Conservation (phyloP, 1,284 basidiomycete genomes). For the Pascua guehoae region DNA sequence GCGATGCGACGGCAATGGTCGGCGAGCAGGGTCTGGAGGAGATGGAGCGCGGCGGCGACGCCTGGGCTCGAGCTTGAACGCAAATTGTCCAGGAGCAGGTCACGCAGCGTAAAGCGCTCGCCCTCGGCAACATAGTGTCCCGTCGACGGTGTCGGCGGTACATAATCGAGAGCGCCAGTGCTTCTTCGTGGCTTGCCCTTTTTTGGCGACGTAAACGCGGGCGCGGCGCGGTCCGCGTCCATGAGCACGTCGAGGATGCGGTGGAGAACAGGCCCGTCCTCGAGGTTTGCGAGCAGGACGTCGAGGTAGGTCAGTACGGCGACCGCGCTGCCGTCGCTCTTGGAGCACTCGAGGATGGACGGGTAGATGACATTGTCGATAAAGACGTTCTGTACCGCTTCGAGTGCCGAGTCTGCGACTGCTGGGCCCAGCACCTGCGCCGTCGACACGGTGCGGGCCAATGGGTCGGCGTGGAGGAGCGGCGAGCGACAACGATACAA, state of each 20-base stretch:
- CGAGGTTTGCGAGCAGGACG: conserved; percentile 72
- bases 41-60: conserved; percentile 68
- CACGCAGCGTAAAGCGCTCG: conserved; percentile 83
- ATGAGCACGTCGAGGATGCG: conserved; percentile 33
- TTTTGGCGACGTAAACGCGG: conserved; percentile 6
- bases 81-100: conserved; percentile 75
- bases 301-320: conserved; percentile 98
- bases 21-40: conserved; percentile 69
- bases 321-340: conserved; percentile 85
- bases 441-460: conserved; percentile 13
- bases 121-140: conserved; percentile 70
- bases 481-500: conserved; percentile 36
- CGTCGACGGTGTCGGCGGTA: conserved; percentile 19
- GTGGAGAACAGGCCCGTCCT: conserved; percentile 54
- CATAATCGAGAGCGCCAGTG: conserved; percentile 28
- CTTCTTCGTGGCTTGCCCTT: conserved; percentile 16
- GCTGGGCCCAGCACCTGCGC: conserved; percentile 61
- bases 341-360: conserved; percentile 88
- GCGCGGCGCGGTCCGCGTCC: conserved; percentile 26
- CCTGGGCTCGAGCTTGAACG: conserved; percentile 63
- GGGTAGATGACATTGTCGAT: conserved; percentile 91
- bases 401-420: conserved; percentile 73
- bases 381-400: conserved; percentile 79
- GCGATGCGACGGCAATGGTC: conserved; percentile 66
- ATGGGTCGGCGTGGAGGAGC: conserved; percentile 19